A percentile compares a stretch with the other conserved stretches of the same genome.
Evolutionary conservation across 208 protist genomes (phyloP).

Genomic region (Leishmania amazonensis): DNA sequence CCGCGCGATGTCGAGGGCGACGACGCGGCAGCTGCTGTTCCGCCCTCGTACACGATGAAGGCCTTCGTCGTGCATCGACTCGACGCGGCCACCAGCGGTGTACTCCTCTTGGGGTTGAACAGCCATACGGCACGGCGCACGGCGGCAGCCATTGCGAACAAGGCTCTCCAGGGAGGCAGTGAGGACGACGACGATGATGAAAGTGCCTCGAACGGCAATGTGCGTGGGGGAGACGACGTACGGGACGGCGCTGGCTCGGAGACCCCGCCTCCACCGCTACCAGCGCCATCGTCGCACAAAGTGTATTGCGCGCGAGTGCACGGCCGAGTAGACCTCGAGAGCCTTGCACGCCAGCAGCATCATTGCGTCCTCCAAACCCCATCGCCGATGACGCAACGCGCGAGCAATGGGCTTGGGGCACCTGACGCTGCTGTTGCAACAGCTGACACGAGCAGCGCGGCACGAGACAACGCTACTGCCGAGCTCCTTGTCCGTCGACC

Average conservation of each 20-base stretch:
- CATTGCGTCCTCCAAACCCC: constrained; percentile 30
- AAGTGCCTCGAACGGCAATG: background rate
- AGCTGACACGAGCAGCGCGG: background rate
- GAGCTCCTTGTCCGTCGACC: constrained; percentile 37
- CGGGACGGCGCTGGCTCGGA: background rate
- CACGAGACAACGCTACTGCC: background rate
- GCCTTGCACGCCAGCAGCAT: constrained; percentile 44
- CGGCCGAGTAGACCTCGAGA: constrained; percentile 43
- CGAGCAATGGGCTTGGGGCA: background rate
- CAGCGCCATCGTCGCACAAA: constrained; percentile 38
- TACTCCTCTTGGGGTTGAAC: constrained; percentile 80
- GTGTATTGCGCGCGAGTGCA: constrained; percentile 66
- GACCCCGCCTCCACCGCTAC: too few species aligned
- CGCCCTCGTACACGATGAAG: constrained; percentile 22
- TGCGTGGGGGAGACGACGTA: background rate
- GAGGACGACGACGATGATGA: background rate
- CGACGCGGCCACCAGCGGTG: constrained; percentile 85
- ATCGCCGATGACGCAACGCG: background rate
- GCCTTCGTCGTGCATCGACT: constrained; percentile 83
- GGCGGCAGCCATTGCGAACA: constrained; percentile 51
- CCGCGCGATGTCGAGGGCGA: background rate
- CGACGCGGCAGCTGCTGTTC: background rate
- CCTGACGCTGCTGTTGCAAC: background rate
- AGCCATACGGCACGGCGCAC: constrained; percentile 42
- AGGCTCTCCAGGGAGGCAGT: constrained; percentile 9